These are phyloP conservation scores for Tricholoma sp. DNA, from an alignment of 768 basidiomycete genomes.

Conservation along the genomic window DNA sequence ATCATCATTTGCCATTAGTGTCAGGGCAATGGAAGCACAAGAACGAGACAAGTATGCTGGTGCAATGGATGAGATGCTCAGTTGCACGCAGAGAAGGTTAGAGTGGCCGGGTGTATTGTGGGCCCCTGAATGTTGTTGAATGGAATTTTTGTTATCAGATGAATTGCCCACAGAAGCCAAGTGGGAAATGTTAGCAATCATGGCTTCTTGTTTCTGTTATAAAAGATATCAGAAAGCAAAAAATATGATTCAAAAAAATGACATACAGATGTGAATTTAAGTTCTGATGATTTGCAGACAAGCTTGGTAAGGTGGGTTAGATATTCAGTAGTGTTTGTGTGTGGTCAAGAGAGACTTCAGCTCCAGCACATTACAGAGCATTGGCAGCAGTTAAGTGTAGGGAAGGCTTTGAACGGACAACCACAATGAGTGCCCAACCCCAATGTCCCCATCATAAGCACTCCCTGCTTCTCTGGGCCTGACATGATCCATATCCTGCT, in stretches of 20 bases:
- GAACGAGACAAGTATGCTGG: slow-evolving; percentile 38
- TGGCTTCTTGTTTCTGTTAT: slow-evolving; percentile 43
- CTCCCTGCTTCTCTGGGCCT: no score
- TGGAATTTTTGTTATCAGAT: slow-evolving; percentile 12
- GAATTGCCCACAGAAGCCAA: slow-evolving; percentile 16
- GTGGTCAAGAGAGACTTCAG: slow-evolving; percentile 67
- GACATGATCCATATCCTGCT: no score
- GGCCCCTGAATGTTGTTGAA: slow-evolving; percentile 15
- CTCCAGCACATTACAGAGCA: slow-evolving; percentile 72
- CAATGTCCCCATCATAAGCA: no score
- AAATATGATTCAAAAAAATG: not conserved
- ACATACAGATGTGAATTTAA: slow-evolving; percentile 42
- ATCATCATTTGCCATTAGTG: slow-evolving; percentile 51
- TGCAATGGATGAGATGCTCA: slow-evolving; percentile 37
- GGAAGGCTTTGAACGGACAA: slow-evolving; percentile 31
- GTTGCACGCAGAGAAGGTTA: slow-evolving; percentile 27
- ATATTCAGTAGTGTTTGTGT: slow-evolving; percentile 47
- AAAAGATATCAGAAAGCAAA: slow-evolving; percentile 3
- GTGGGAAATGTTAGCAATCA: slow-evolving; percentile 39
- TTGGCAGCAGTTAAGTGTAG: slow-evolving; percentile 37
- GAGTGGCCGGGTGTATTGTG: slow-evolving; percentile 26
- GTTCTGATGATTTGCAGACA: slow-evolving; percentile 42
- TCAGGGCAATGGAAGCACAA: slow-evolving; percentile 42
- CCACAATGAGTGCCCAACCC: slow-evolving; percentile 65
- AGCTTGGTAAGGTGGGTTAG: slow-evolving; percentile 39